Evolutionary conservation across 2,329 filamentous ascomycete genomes (phyloP).

Genomic region (Monilinia fructicola): DNA sequence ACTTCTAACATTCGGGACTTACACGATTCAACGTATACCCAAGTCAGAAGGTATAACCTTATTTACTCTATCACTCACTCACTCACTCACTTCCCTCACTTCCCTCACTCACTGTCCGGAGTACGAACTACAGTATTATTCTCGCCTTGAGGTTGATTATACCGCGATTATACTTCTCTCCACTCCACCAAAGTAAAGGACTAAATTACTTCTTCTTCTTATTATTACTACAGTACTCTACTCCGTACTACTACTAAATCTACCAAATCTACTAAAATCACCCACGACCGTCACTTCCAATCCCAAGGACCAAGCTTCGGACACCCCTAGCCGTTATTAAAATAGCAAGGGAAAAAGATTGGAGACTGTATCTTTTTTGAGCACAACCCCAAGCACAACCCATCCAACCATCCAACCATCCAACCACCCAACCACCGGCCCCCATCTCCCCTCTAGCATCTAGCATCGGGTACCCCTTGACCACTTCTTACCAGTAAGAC

Average conservation of each 20-base stretch:
- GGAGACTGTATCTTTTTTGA: slow-evolving; percentile 13
- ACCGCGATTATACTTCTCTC: not conserved
- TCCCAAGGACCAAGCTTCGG: not conserved
- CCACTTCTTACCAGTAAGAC: slow-evolving; percentile 9
- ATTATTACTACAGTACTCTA: too few species aligned
- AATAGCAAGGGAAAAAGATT: slow-evolving; percentile 16
- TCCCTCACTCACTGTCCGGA: too few species aligned
- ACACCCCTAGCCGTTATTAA: not conserved
- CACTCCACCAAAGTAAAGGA: not conserved
- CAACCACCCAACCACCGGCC: too few species aligned
- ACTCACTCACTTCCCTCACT: too few species aligned
- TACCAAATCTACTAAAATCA: too few species aligned
- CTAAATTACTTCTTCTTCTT: not conserved
- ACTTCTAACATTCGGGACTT: not conserved
- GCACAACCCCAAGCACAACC: slow-evolving; percentile 14
- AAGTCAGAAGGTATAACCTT: not conserved
- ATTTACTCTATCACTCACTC: slow-evolving; percentile 13
- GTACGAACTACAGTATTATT: too few species aligned
- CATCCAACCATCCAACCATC: not conserved
- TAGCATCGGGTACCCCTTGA: slow-evolving; percentile 10
- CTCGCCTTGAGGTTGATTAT: too few species aligned
- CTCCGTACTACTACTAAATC: too few species aligned
- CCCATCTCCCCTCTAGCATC: not conserved
- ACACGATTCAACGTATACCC: not conserved
- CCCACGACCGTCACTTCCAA: too few species aligned